Base-by-base conservation (phyloP, 2,329 filamentous ascomycete genomes). In the Coniochaeta pulveracea region DNA sequence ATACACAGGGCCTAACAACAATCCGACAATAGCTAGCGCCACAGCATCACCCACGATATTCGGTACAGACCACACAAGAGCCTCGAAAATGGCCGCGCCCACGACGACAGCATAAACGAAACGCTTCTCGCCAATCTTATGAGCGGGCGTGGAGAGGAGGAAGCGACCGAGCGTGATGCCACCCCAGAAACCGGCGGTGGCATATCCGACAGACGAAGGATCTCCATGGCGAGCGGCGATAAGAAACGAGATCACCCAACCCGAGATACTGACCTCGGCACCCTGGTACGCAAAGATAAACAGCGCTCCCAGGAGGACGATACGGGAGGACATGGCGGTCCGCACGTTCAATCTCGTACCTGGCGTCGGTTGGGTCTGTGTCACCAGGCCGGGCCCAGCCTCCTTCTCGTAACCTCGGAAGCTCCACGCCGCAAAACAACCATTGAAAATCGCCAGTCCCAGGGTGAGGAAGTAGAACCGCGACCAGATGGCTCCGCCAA, bases 201-300 rank as follows among this genome's bases (percentile, higher is more conserved):
- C 81, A 52, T 91, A 91, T 22, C 85, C 85, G 12, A 91, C 81
- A 4, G 68, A 64, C 0, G 69, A 63, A 6, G 82, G 81, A 44
- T 80, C 66, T 10, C 82, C 84, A 36, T 75, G 61, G 23, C 84
- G 76, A 40, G 76, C 71, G 32, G 70, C 69, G 54, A 91, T 85
- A 24, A 93, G 61, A 59, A 88, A 93, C 3, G 80, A 85, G 40
- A 89, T 85, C 31, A 89, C 79, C 85, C 85, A 93, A 34, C 85
- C 84, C 0, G 80, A 84, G 42, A 89, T 83, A 10, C 77, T 78
- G 11, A 93, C 84, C 55, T 93, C 85, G 22, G 81, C 80, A 21
- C 84, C 85, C 55, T 91, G 83, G 53, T 93, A 93, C 17, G 77
- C 74, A 52, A 93, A 91, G 52, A 91, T 82, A 61, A 91, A 91